Evolutionary conservation across 805 yeast genomes (phyloP).

Genomic region (Wickerhamomyces subpelliculosus): DNA sequence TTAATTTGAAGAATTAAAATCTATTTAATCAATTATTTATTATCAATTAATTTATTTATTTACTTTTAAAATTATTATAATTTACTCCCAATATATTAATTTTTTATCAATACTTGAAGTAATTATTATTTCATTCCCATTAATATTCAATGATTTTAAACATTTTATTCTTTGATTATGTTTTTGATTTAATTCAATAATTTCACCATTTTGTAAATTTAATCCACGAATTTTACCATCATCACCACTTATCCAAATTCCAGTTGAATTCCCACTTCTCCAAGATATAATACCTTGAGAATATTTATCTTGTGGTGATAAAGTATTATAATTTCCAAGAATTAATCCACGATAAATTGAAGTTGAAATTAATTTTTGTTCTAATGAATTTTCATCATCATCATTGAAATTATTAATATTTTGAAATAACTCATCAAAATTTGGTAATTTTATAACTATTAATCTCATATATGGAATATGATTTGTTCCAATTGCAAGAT

Average conservation of each 20-base stretch:
- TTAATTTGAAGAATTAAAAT: no score
- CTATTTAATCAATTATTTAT: neutral
- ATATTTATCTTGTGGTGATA: constrained; percentile 65
- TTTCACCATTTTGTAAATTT: constrained; percentile 36
- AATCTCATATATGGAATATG: constrained; percentile 74
- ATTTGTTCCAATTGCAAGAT: constrained; percentile 62
- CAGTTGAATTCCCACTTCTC: constrained; percentile 33
- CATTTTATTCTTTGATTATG: constrained; percentile 44
- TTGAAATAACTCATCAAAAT: neutral
- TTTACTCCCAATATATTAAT: constrained; percentile 27
- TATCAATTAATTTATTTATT: neutral
- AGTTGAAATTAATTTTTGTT: constrained; percentile 6
- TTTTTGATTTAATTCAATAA: constrained; percentile 27
- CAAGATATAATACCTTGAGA: constrained; percentile 43
- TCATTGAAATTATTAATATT: no score
- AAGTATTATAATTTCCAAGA: constrained; percentile 37
- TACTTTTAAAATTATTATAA: neutral
- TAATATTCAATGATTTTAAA: constrained; percentile 17
- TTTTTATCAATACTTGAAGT: constrained; percentile 44
- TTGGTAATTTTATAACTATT: constrained; percentile 44
- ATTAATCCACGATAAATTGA: constrained; percentile 27
- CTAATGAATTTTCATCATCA: neutral
- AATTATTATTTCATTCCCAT: constrained; percentile 33
- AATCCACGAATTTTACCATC: constrained; percentile 61
- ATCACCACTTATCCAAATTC: constrained; percentile 64